Conservation (phyloP, 257 asterid genomes). For the Cynanchum wilfordii region DNA sequence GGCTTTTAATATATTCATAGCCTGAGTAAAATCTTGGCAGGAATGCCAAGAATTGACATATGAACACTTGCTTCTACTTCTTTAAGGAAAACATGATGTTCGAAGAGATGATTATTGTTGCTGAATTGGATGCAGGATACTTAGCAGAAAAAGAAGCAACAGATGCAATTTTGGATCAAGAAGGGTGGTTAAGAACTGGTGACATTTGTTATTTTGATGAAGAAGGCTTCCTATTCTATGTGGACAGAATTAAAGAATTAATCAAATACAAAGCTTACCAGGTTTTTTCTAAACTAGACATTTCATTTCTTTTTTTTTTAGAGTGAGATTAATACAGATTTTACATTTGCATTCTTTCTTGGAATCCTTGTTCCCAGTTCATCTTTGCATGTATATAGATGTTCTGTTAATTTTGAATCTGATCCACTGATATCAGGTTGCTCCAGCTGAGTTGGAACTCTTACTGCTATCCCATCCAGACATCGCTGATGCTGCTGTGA, state of each 20-base stretch:
- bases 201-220: constrained; percentile 50
- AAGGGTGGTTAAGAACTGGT: constrained; percentile 63
- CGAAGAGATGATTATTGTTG: background rate
- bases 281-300: constrained; percentile 23
- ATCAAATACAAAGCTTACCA: constrained; percentile 61
- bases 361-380: background rate
- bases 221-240: constrained; percentile 45
- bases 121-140: constrained; percentile 34
- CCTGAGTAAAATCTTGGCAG: background rate
- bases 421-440: constrained; percentile 30
- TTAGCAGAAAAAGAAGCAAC: constrained; percentile 53
- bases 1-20: background rate
- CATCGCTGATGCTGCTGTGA: constrained; percentile 50
- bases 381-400: background rate
- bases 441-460: constrained; percentile 60
- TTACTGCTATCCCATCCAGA: constrained; percentile 47
- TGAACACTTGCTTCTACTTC: background rate
- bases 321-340: background rate
- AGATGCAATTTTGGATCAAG: constrained; percentile 38
- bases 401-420: background rate
- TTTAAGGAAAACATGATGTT: background rate
- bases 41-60: background rate
- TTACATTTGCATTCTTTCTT: background rate
- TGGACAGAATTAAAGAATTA: constrained; percentile 55
- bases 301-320: background rate